phyloP scores from a whole-genome alignment of 2,329 filamentous ascomycete genomes.

The Corynespora cassiicola region DNA sequence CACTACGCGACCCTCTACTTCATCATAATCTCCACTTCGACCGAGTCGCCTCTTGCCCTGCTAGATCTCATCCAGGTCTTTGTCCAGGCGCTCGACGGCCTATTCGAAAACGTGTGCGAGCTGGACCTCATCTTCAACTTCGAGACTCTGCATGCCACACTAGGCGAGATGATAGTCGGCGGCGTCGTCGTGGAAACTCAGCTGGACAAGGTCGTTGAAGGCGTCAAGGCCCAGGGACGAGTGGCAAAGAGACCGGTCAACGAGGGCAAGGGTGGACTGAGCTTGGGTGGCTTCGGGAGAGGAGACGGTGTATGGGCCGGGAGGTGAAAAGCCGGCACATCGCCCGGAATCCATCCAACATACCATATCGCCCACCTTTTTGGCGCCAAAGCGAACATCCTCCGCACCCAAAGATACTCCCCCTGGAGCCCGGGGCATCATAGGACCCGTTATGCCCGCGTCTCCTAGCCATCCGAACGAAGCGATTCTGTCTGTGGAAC shows the following conservation, averaged over 20 bases:
- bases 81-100: slow-evolving; percentile 89
- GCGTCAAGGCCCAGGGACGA: slow-evolving; percentile 76
- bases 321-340: slow-evolving; percentile 17
- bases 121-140: slow-evolving; percentile 99
- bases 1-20: slow-evolving; percentile 99
- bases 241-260: slow-evolving; percentile 82
- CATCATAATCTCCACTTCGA: slow-evolving; percentile 95
- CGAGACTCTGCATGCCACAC: slow-evolving; percentile 89
- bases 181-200: slow-evolving; percentile 94
- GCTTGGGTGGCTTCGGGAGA: slow-evolving; percentile 24
- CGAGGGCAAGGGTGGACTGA: slow-evolving; percentile 58
- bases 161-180: slow-evolving; percentile 94
- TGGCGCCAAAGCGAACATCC: too few relatives aligned
- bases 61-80: slow-evolving; percentile 98
- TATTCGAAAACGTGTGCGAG: slow-evolving; percentile 99
- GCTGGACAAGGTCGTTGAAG: slow-evolving; percentile 84
- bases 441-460: too few relatives aligned
- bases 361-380: too few relatives aligned
- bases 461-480: too few relatives aligned
- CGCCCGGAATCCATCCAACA: too few relatives aligned
- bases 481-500: too few relatives aligned
- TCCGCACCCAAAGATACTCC: too few relatives aligned
- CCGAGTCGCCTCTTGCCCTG: slow-evolving; percentile 91
- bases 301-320: slow-evolving; percentile 23
- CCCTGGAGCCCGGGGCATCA: too few relatives aligned